Percentiles rank a stretch among this genome's conserved stretches.
phyloP scores from a whole-genome alignment of 2,329 filamentous ascomycete genomes.

The Trichoderma endophyticum region DNA sequence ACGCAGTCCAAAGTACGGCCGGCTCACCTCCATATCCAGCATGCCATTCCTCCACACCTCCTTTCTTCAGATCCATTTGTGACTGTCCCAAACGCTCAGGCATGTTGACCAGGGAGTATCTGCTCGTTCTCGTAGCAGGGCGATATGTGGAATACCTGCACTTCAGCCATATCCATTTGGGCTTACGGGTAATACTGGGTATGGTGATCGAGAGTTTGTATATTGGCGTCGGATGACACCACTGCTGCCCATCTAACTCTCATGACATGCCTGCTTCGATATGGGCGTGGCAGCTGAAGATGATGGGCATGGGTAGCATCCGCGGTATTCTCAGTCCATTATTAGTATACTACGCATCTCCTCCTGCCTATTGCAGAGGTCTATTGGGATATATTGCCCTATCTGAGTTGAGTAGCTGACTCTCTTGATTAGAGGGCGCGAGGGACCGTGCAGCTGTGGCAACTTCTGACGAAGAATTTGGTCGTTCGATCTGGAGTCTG shows the following conservation, averaged over 20 bases:
- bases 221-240: conserved; percentile 15
- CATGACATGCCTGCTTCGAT: not conserved
- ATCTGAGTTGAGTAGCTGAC: not conserved
- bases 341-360: not conserved
- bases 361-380: not conserved
- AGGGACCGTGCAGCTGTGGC: not conserved
- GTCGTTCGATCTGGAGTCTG: not conserved
- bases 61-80: not conserved
- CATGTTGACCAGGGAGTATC: not conserved
- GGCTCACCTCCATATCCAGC: not conserved
- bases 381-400: not conserved
- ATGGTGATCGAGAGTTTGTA: conserved; percentile 1
- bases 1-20: not conserved
- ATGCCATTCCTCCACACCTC: not conserved
- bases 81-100: not conserved
- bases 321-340: not conserved
- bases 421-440: not conserved
- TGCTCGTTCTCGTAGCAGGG: not conserved
- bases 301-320: not conserved
- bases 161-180: not conserved
- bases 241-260: not conserved
- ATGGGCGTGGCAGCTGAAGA: not conserved
- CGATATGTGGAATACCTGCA: not conserved
- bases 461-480: not conserved
- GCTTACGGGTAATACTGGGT: not conserved